Conservation (phyloP, 805 yeast genomes). For the Ogataea pini region DNA sequence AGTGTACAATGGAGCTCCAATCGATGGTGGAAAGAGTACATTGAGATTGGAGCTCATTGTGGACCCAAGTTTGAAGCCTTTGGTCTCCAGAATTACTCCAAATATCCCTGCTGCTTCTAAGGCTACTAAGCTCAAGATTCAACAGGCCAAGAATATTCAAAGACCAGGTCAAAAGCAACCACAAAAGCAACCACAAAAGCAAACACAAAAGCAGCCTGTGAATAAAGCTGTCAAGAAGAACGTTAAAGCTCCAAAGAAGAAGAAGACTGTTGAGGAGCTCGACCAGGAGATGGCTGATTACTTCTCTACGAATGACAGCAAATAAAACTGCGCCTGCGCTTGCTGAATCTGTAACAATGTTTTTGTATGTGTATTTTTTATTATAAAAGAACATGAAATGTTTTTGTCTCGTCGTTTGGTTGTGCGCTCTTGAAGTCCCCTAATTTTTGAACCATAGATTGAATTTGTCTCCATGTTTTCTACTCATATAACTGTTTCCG, state of each 20-base stretch:
- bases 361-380: neutral
- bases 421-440: constrained; percentile 4
- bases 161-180: constrained; percentile 10
- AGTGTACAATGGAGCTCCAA: constrained; percentile 88
- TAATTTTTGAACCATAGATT: constrained; percentile 22
- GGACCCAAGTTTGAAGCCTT: constrained; percentile 78
- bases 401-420: neutral
- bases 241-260: constrained; percentile 37
- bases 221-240: constrained; percentile 53
- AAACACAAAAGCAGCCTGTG: constrained; percentile 30
- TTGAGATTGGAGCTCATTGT: constrained; percentile 79
- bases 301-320: constrained; percentile 56
- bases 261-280: constrained; percentile 86
- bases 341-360: neutral
- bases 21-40: constrained; percentile 80
- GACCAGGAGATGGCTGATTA: constrained; percentile 99
- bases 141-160: constrained; percentile 6
- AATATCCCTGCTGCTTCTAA: constrained; percentile 31
- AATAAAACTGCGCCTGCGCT: constrained; percentile 5
- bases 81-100: constrained; percentile 70
- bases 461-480: constrained; percentile 40
- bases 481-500: constrained; percentile 57
- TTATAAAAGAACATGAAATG: neutral
- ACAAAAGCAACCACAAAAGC: constrained; percentile 12
- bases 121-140: constrained; percentile 9